Evolutionary conservation across 805 yeast species (phyloP).

Genomic region (Wickerhamiella sergipiensis): DNA sequence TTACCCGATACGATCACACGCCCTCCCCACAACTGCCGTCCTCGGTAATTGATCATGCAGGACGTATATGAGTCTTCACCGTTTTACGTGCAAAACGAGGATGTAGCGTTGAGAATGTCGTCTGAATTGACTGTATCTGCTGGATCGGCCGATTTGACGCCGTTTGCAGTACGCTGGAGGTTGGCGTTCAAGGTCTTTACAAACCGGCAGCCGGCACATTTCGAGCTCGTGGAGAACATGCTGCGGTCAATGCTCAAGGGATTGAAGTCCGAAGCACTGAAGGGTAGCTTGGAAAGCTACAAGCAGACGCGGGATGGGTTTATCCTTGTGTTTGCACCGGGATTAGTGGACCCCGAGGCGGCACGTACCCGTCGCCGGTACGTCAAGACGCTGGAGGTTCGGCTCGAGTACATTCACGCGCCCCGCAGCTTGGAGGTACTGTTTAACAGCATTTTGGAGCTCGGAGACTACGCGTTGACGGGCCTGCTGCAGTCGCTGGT

Average conservation of each 20-base stretch:
- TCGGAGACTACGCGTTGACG: constrained; percentile 11
- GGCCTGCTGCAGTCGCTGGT: not conserved
- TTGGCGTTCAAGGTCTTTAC: not conserved
- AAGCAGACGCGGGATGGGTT: constrained; percentile 3
- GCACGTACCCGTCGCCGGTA: constrained; percentile 4
- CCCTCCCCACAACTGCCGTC: too few relatives aligned
- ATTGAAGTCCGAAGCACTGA: not conserved
- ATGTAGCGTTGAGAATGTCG: not conserved
- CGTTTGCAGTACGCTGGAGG: not conserved
- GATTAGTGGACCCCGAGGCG: not conserved
- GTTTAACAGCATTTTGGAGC: constrained; percentile 1
- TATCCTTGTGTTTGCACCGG: not conserved
- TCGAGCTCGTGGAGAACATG: not conserved
- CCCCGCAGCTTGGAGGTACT: not conserved
- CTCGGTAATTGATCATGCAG: too few relatives aligned
- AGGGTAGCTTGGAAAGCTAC: not conserved
- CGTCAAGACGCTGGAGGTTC: not conserved
- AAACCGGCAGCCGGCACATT: not conserved
- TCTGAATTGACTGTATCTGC: not conserved
- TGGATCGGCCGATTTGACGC: not conserved
- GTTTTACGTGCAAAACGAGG: not conserved
- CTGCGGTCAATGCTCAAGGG: not conserved
- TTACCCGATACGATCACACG: too few relatives aligned
- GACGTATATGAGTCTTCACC: not conserved
- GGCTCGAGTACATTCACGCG: constrained; percentile 1